A percentile compares a stretch with the other conserved stretches of the same genome.
Evolutionary conservation across 805 yeast genomes (phyloP).

Genomic region (Millerago galiae): DNA sequence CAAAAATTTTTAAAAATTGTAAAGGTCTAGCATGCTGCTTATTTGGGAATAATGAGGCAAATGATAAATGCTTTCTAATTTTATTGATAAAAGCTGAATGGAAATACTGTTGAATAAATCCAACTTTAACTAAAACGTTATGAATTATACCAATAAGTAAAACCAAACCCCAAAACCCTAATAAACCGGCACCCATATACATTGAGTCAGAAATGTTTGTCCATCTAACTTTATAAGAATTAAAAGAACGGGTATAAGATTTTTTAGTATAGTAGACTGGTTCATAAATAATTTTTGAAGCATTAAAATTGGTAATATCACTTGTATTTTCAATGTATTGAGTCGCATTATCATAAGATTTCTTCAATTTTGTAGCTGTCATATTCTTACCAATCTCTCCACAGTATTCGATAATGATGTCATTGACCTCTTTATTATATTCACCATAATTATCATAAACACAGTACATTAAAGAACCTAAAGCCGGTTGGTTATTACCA

Average conservation of each 20-base stretch:
- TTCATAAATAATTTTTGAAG: slow-evolving; percentile 24
- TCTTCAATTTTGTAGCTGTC: slow-evolving; percentile 29
- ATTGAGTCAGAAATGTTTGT: slow-evolving; percentile 36
- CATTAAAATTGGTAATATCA: slow-evolving; percentile 28
- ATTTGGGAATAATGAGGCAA: slow-evolving; percentile 13
- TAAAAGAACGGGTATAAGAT: slow-evolving; percentile 21
- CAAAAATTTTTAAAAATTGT: slow-evolving; percentile 7
- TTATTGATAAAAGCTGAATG: slow-evolving; percentile 10
- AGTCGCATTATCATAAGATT: slow-evolving; percentile 40
- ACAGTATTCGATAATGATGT: slow-evolving; percentile 24
- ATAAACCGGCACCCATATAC: slow-evolving; percentile 37
- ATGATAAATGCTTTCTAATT: slow-evolving; percentile 12
- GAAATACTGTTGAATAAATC: slow-evolving; percentile 14
- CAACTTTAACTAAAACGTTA: slow-evolving; percentile 14
- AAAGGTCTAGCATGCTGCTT: slow-evolving; percentile 18
- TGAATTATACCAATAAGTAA: slow-evolving; percentile 34
- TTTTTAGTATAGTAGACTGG: slow-evolving; percentile 31
- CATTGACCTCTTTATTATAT: slow-evolving; percentile 13
- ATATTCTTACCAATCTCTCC: slow-evolving; percentile 17
- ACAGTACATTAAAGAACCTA: slow-evolving; percentile 27
- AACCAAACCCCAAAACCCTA: slow-evolving; percentile 45
- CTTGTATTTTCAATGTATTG: slow-evolving; percentile 31
- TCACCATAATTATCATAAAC: slow-evolving; percentile 14
- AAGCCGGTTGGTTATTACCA: slow-evolving; percentile 23
- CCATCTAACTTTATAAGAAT: slow-evolving; percentile 25